phyloP scores from a whole-genome alignment of 2,329 filamentous ascomycete genomes.

The Cyphellophora europaea region DNA sequence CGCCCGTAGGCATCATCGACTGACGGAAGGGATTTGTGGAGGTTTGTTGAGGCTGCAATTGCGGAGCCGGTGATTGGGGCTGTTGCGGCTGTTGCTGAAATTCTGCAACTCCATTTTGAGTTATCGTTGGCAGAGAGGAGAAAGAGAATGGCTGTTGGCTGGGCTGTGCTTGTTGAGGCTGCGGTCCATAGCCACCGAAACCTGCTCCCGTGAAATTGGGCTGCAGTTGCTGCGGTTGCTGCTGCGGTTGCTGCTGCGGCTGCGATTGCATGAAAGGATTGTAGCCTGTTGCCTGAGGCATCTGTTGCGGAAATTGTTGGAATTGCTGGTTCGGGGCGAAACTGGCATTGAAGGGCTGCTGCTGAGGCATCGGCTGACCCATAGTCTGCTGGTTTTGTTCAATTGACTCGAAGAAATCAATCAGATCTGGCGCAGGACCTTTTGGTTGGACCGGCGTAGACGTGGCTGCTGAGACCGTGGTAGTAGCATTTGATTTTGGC shows the following conservation, averaged over 20 bases:
- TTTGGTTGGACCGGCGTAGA: slow-evolving; percentile 26
- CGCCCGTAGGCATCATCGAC: slow-evolving; percentile 61
- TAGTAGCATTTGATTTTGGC: slow-evolving; percentile 2
- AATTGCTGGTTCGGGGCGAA: slow-evolving; percentile 12
- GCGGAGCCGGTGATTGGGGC: slow-evolving; percentile 25
- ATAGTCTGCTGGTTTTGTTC: slow-evolving; percentile 76
- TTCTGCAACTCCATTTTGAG: slow-evolving; percentile 38
- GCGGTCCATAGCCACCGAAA: slow-evolving; percentile 65
- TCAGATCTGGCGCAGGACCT: slow-evolving; percentile 57
- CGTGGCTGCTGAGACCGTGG: slow-evolving; percentile 17
- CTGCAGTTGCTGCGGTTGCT: slow-evolving; percentile 45
- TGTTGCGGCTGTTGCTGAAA: slow-evolving; percentile 37
- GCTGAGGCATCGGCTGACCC: slow-evolving; percentile 33
- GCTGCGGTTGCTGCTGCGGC: slow-evolving; percentile 17
- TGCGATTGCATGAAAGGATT: slow-evolving; percentile 19
- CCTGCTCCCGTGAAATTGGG: slow-evolving; percentile 62
- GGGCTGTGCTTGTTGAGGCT: slow-evolving; percentile 5
- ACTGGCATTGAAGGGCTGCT: slow-evolving; percentile 20
- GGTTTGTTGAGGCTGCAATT: slow-evolving; percentile 40
- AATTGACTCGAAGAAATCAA: slow-evolving; percentile 91
- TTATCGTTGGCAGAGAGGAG: slow-evolving; percentile 34
- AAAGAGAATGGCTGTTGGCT: slow-evolving; percentile 30
- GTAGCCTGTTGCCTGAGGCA: slow-evolving; percentile 21
- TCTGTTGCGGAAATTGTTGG: slow-evolving; percentile 14
- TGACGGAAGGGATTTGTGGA: slow-evolving; percentile 89